Evolutionary conservation across 441 rosid species (phyloP).

Genomic region (Pelargonium myrrhifolium): DNA sequence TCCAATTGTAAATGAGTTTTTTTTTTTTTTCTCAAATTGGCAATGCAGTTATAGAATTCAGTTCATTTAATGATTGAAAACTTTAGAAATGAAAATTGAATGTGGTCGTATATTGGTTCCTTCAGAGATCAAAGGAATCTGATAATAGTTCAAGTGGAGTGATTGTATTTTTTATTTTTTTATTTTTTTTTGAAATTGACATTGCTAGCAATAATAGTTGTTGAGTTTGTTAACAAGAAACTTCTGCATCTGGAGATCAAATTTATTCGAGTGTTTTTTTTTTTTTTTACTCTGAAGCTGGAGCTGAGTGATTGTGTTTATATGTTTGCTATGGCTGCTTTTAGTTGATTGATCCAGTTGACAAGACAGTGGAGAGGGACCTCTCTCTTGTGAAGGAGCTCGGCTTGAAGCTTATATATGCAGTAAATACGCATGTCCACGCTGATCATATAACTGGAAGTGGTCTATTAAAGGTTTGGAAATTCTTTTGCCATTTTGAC

Average conservation of each 20-base stretch:
- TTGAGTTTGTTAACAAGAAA: not conserved
- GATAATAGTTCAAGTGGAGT: not conserved
- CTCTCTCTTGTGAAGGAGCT: conserved; percentile 53
- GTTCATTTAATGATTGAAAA: no score
- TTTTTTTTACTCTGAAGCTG: conserved; percentile 6
- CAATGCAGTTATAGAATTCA: no score
- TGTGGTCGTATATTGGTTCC: no score
- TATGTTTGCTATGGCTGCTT: conserved; percentile 1
- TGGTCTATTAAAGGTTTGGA: conserved; percentile 66
- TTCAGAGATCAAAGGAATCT: no score
- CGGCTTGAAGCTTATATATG: conserved; percentile 70
- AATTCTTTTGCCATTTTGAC: not conserved
- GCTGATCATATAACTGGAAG: conserved; percentile 97
- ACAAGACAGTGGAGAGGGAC: conserved; percentile 81
- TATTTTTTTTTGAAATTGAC: not conserved
- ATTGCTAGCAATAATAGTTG: not conserved
- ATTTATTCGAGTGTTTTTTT: no score
- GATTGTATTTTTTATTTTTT: not conserved
- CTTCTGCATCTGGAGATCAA: no score
- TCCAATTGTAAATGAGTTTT: no score
- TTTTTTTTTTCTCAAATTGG: no score
- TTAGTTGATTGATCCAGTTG: conserved; percentile 94
- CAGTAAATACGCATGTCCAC: conserved; percentile 88
- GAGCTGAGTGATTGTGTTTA: not conserved
- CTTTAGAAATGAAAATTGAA: no score